phyloP scores from a whole-genome alignment of 805 yeast genomes.

The Saturnispora dispora region DNA sequence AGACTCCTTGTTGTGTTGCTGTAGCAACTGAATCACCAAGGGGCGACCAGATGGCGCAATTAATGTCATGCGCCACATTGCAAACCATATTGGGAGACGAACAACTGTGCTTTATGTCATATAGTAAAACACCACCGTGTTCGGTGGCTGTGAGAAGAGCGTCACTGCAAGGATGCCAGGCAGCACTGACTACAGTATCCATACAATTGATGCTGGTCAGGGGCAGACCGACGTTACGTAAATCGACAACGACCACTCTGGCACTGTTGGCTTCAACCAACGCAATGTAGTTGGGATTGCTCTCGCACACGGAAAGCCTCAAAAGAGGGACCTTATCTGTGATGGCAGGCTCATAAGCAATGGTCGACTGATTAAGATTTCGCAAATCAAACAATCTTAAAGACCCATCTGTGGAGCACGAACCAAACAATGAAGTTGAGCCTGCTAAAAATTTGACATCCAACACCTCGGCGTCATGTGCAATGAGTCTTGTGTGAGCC shows the following conservation, averaged over 20 bases:
- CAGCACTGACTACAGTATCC: constrained; percentile 9
- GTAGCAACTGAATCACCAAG: constrained; percentile 1
- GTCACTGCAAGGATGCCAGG: constrained; percentile 78
- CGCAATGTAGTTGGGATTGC: constrained; percentile 77
- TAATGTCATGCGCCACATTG: constrained; percentile 1
- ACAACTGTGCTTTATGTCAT: constrained; percentile 39
- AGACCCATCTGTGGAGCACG: constrained; percentile 93
- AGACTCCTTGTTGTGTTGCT: constrained; percentile 6
- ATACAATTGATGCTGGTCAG: constrained; percentile 21
- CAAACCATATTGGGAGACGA: neutral
- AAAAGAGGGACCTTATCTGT: constrained; percentile 43
- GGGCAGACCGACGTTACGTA: constrained; percentile 84
- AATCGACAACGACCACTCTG: constrained; percentile 62
- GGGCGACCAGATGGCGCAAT: constrained; percentile 4
- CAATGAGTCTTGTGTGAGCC: constrained; percentile 89
- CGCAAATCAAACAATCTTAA: constrained; percentile 87
- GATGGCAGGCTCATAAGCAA: constrained; percentile 70
- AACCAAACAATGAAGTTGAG: constrained; percentile 70
- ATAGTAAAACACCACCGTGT: constrained; percentile 62
- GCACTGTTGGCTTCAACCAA: constrained; percentile 67
- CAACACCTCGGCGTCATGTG: constrained; percentile 91
- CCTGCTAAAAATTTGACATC: constrained; percentile 81
- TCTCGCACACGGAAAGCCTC: constrained; percentile 66
- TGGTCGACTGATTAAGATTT: constrained; percentile 85
- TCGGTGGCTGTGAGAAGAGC: constrained; percentile 56